Base-by-base conservation (phyloP, 495 filamentous ascomycete genomes). In the Xanthoparmelia taractica region DNA sequence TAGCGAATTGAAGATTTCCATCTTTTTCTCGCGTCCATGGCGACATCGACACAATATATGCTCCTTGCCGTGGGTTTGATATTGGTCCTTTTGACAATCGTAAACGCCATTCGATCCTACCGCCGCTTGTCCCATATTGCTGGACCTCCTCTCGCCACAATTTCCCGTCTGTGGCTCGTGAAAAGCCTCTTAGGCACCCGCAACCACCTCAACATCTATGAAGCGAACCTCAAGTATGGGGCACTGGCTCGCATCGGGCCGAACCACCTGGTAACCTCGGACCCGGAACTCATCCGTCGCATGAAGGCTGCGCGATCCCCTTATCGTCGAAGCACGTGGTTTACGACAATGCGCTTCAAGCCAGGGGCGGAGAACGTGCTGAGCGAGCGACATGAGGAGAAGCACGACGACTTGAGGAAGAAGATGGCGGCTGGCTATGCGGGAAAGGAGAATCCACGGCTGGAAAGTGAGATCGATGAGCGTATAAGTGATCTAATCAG, bases 381-480 rank as follows among this genome's bases (percentile, higher is more conserved):
- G 20, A 54, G 27, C n/a, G 25, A 55, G 47, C n/a, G 47, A 8
- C 29, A 36, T 3, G 33, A 52, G 37, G 18, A 41, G 0, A 23
- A 67, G 62, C 27, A 72, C 70, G 18, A 78, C 79, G 65, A 73
- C 66, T 18, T 72, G 67, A 2, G 70, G 73, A 17, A 69, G 76
- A 36, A 75, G 11, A 33, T 63, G 50, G 27, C 25, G 29, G n/a
- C 60, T 23, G 60, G 34, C 62, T 84, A 84, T 63, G 68, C 75
- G 1, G 79, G 80, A 38, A 80, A 77, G 69, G 80, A 83, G n/a
- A 73, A 73, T 34, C 67, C 71, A 18, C 56, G 71, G n/a, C 65
- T 81, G 7, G 80, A 85, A 66, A 43, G 60, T 15, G 71, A 73
- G 4, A 72, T 85, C 29, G 79, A 83, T 61, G 61, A 67, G 10